Evolutionary conservation across 805 yeast species (phyloP).

Genomic region (Dipodascus geniculatus): DNA sequence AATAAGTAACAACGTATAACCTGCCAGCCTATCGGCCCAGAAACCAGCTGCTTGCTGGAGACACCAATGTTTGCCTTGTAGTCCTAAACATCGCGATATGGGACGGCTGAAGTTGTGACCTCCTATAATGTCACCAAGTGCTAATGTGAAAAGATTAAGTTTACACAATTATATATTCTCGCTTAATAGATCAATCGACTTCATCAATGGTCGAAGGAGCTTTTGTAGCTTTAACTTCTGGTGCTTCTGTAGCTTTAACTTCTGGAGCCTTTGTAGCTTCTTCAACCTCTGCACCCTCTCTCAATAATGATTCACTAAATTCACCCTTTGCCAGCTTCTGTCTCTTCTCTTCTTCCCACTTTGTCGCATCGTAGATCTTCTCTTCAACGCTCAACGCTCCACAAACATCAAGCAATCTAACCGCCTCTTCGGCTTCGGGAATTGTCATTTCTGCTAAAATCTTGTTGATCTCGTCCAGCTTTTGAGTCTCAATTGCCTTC

Average conservation of each 20-base stretch:
- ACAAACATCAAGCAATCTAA: constrained; percentile 66
- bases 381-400: constrained; percentile 76
- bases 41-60: no score
- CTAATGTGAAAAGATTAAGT: no score
- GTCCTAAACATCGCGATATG: no score
- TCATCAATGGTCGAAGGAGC: constrained; percentile 7
- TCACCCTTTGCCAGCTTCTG: neutral
- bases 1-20: no score
- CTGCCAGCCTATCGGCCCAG: no score
- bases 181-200: no score
- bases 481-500: constrained; percentile 58
- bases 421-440: constrained; percentile 66
- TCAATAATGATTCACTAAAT: neutral
- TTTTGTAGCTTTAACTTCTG: neutral
- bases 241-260: neutral
- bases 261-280: constrained; percentile 3
- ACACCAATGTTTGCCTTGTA: no score
- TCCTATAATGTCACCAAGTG: no score
- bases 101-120: no score
- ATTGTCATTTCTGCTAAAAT: constrained; percentile 65
- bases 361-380: constrained; percentile 28
- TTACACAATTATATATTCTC: no score
- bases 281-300: neutral
- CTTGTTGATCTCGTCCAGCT: constrained; percentile 68
- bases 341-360: constrained; percentile 23